Percentiles rank a stretch among this genome's conserved stretches.
phyloP scores from a whole-genome alignment of 73 alveolate genomes.

The Uronychia binucleata region DNA sequence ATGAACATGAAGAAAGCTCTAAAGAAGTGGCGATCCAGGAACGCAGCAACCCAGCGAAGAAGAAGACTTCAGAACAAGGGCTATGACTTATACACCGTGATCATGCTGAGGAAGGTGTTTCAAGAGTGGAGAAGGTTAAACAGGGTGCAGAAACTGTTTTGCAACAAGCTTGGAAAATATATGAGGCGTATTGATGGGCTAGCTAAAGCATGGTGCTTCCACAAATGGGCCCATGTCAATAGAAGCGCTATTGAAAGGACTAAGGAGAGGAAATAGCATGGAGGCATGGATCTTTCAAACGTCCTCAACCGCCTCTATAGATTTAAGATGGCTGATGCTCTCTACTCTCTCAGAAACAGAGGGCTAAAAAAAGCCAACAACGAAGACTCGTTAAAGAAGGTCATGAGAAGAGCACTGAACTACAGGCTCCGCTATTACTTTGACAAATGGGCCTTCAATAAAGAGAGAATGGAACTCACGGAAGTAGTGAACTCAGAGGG shows the following conservation, averaged over 20 bases:
- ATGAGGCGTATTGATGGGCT: slow-evolving; percentile 27
- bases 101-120: neutral
- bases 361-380: slow-evolving; percentile 22
- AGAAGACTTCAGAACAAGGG: slow-evolving; percentile 31
- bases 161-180: slow-evolving; percentile 29
- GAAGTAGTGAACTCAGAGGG: slow-evolving; percentile 61
- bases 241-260: slow-evolving; percentile 33
- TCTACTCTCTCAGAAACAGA: slow-evolving; percentile 19
- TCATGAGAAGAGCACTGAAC: neutral
- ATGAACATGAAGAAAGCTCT: slow-evolving; percentile 19
- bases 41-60: slow-evolving; percentile 21
- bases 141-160: slow-evolving; percentile 17
- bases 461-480: slow-evolving; percentile 32
- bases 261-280: slow-evolving; percentile 57
- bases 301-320: slow-evolving; percentile 25
- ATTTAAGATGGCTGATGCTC: slow-evolving; percentile 23
- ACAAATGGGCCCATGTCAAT: slow-evolving; percentile 27
- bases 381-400: slow-evolving; percentile 16
- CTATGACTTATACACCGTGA: neutral
- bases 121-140: slow-evolving; percentile 22
- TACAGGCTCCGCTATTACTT: neutral
- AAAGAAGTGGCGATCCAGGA: slow-evolving; percentile 40
- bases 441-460: slow-evolving; percentile 53
- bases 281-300: slow-evolving; percentile 17
- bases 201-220: slow-evolving; percentile 23